A percentile compares a stretch with the other conserved stretches of the same genome.
Evolutionary conservation across 768 basidiomycete genomes (phyloP).

Genomic region (Postia placenta): DNA sequence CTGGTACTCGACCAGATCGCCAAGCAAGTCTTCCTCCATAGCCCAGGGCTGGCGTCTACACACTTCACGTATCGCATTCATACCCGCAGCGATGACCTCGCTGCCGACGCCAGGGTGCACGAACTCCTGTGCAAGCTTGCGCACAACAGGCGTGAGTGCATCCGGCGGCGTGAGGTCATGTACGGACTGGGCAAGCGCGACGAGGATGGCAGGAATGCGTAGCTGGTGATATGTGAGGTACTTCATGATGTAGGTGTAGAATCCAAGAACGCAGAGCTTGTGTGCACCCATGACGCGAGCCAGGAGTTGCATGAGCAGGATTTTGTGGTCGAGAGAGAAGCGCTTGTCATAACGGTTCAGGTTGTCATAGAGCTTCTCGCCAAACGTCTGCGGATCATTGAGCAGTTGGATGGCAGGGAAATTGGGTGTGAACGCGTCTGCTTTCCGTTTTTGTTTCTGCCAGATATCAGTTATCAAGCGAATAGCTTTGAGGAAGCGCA

Average conservation of each 20-base stretch:
- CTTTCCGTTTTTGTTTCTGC: conserved; percentile 30
- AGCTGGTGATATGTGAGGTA: conserved; percentile 92
- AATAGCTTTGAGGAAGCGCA: too few relatives aligned
- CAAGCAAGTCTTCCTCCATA: conserved; percentile 91
- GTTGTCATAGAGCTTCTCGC: conserved; percentile 86
- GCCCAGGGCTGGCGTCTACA: conserved; percentile 92
- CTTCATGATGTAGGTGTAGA: conserved; percentile 94
- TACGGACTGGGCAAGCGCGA: conserved; percentile 88
- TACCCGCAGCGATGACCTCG: conserved; percentile 94
- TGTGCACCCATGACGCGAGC: conserved; percentile 90
- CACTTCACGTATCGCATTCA: conserved; percentile 94
- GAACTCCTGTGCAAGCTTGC: conserved; percentile 92
- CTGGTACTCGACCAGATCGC: conserved; percentile 89
- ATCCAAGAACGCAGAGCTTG: conserved; percentile 87
- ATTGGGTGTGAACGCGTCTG: conserved; percentile 43
- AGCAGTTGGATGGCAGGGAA: conserved; percentile 91
- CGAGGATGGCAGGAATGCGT: conserved; percentile 88
- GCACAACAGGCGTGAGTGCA: conserved; percentile 79
- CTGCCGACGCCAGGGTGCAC: conserved; percentile 95
- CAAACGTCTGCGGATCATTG: conserved; percentile 93
- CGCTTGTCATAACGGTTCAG: conserved; percentile 85
- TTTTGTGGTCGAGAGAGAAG: conserved; percentile 95
- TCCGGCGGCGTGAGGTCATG: conserved; percentile 96
- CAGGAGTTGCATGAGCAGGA: conserved; percentile 93
- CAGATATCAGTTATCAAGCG: neutral